phyloP scores from a whole-genome alignment of 139 green algal genomes.

The Volvox reticuliferus region DNA sequence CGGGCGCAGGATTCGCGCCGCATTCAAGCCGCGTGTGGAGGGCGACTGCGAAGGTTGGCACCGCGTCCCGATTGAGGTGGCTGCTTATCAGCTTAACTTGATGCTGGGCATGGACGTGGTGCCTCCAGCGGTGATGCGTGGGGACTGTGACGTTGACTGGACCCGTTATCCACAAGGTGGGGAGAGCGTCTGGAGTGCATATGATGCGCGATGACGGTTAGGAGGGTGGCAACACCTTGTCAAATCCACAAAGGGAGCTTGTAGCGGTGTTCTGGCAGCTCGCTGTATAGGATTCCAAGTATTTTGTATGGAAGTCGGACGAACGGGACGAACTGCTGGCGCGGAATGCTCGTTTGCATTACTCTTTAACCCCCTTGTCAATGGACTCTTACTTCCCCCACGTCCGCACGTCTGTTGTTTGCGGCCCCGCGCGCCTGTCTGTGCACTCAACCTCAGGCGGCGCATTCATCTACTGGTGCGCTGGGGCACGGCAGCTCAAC shows the following conservation, averaged over 20 bases:
- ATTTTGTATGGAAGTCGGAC: too few species aligned
- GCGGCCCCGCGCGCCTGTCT: too few species aligned
- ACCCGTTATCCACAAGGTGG: constrained; percentile 32
- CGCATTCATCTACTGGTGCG: constrained; percentile 82
- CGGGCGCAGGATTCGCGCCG: constrained; percentile 42
- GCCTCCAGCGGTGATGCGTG: constrained; percentile 75
- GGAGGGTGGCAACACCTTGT: too few species aligned
- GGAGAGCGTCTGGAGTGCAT: background rate
- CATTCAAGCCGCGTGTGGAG: constrained; percentile 85
- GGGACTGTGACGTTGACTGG: constrained; percentile 61
- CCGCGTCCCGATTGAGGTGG: constrained; percentile 79
- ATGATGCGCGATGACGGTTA: too few species aligned
- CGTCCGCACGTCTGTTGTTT: background rate
- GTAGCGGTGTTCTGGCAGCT: too few species aligned
- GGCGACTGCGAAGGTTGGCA: constrained; percentile 88
- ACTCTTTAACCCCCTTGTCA: too few species aligned
- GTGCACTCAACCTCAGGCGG: constrained; percentile 57
- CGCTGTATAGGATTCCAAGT: too few species aligned
- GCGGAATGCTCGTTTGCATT: too few species aligned
- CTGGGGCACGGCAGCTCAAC: constrained; percentile 59
- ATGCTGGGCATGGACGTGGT: constrained; percentile 88
- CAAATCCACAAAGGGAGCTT: too few species aligned
- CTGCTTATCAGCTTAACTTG: constrained; percentile 88
- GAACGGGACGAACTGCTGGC: too few species aligned
- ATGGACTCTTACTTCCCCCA: background rate